Percentiles rank a stretch among this genome's conserved stretches.
phyloP scores from a whole-genome alignment of 2,329 filamentous ascomycete genomes.

The Fusarium domesticum region DNA sequence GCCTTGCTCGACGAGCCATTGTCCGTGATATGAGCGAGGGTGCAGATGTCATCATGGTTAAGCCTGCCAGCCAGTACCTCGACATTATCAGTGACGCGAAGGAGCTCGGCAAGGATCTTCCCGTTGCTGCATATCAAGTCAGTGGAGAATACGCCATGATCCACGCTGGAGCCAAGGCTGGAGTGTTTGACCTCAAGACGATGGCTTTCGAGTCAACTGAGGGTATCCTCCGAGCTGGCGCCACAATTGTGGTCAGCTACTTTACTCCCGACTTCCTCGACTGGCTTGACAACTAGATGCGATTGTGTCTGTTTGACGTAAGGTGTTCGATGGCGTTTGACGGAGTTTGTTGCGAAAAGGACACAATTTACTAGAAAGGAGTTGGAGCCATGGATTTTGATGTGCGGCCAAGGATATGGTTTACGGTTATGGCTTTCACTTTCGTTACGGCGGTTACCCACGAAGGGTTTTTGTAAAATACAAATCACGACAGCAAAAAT shows the following conservation, averaged over 20 bases:
- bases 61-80: slow-evolving; percentile 91
- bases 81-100: slow-evolving; percentile 98
- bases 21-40: slow-evolving; percentile 87
- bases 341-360: slow-evolving; percentile 7
- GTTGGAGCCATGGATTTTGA: slow-evolving; percentile 7
- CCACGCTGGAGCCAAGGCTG: slow-evolving; percentile 89
- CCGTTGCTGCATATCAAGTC: slow-evolving; percentile 94
- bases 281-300: slow-evolving; percentile 55
- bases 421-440: slow-evolving; percentile 1
- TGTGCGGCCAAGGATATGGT: background rate
- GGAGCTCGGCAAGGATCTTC: slow-evolving; percentile 86
- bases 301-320: slow-evolving; percentile 8
- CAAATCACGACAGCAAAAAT: background rate
- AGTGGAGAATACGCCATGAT: slow-evolving; percentile 98
- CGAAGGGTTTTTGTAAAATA: slow-evolving; percentile 1
- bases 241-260: slow-evolving; percentile 90
- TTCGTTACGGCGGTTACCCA: slow-evolving; percentile 2
- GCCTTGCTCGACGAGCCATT: slow-evolving; percentile 87
- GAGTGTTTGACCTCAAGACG: slow-evolving; percentile 89
- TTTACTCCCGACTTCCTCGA: slow-evolving; percentile 81
- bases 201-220: slow-evolving; percentile 96
- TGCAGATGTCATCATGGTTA: slow-evolving; percentile 98
- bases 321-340: slow-evolving; percentile 3
- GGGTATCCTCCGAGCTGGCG: slow-evolving; percentile 87
- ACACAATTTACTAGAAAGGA: slow-evolving; percentile 6